Percentiles rank a stretch among this genome's conserved stretches.
phyloP scores from a whole-genome alignment of 441 rosid genomes.

The Francoa sonchifolia region DNA sequence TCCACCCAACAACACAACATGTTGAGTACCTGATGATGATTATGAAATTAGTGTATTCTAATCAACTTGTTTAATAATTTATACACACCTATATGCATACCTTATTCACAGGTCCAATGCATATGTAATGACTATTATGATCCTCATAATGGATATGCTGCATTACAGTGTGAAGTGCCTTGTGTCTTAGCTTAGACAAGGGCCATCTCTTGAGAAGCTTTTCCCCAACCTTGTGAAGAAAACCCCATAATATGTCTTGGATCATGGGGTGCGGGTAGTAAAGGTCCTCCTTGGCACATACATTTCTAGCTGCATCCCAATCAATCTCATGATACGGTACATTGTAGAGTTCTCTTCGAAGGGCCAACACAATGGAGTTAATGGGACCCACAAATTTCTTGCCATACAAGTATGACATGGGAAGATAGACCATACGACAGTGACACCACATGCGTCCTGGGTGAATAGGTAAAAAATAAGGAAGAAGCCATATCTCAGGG shows the following conservation, averaged over 20 bases:
- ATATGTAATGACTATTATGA: constrained; percentile 74
- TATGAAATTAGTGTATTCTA: too few relatives aligned
- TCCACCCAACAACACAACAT: constrained; percentile 95
- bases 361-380: constrained; percentile 42
- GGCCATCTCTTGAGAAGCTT: constrained; percentile 85
- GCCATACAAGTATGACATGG: constrained; percentile 19
- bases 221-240: constrained; percentile 25
- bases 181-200: constrained; percentile 69
- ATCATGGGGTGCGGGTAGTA: constrained; percentile 47
- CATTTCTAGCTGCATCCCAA: constrained; percentile 58
- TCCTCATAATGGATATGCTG: constrained; percentile 92
- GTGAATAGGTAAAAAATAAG: constrained; percentile 57
- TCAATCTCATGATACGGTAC: constrained; percentile 54
- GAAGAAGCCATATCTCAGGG: constrained; percentile 91
- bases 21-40: too few relatives aligned
- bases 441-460: constrained; percentile 97
- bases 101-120: constrained; percentile 97
- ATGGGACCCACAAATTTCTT: constrained; percentile 48
- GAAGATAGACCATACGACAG: constrained; percentile 68
- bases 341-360: constrained; percentile 56
- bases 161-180: constrained; percentile 40
- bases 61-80: too few relatives aligned
- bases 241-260: constrained; percentile 53
- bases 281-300: constrained; percentile 77
- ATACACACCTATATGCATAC: constrained; percentile 60